phyloP scores from a whole-genome alignment of 2,329 filamentous ascomycete species.

The Exophiala sp. region DNA sequence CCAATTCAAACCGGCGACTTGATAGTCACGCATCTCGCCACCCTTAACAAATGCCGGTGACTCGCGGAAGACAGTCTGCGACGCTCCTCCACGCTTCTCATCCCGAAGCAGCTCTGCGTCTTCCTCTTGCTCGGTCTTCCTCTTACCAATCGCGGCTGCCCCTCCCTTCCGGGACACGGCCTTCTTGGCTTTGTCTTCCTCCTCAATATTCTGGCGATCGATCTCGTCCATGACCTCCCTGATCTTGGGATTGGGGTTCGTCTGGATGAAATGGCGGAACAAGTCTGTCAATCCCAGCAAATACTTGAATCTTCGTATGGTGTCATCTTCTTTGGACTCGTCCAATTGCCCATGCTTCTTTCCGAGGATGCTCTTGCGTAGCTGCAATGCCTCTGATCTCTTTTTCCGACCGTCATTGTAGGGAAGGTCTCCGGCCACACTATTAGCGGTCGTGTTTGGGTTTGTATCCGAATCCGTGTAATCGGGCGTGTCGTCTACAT shows the following conservation, averaged over 20 bases:
- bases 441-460: conserved; percentile 69
- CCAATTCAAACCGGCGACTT: conserved; percentile 94
- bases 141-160: conserved; percentile 64
- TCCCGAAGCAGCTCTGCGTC: conserved; percentile 82
- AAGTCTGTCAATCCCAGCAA: conserved; percentile 90
- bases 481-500: conserved; percentile 56
- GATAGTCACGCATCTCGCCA: conserved; percentile 90
- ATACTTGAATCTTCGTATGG: conserved; percentile 88
- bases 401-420: conserved; percentile 71
- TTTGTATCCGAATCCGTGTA: conserved; percentile 63
- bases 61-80: conserved; percentile 86
- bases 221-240: conserved; percentile 91
- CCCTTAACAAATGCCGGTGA: conserved; percentile 83
- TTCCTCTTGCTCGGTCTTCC: conserved; percentile 94
- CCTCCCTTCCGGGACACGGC: conserved; percentile 75
- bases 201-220: conserved; percentile 78
- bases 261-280: conserved; percentile 98
- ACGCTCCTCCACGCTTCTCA: conserved; percentile 78
- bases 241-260: conserved; percentile 90
- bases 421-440: conserved; percentile 67
- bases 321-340: conserved; percentile 95
- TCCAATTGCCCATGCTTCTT: conserved; percentile 90
- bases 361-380: conserved; percentile 86
- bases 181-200: conserved; percentile 65
- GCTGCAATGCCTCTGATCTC: conserved; percentile 77